Evolutionary conservation across 331 rosid species (phyloP), one percentile per base, ranked within the genome.

Genomic region (Erythrophleum ivorense): DNA sequence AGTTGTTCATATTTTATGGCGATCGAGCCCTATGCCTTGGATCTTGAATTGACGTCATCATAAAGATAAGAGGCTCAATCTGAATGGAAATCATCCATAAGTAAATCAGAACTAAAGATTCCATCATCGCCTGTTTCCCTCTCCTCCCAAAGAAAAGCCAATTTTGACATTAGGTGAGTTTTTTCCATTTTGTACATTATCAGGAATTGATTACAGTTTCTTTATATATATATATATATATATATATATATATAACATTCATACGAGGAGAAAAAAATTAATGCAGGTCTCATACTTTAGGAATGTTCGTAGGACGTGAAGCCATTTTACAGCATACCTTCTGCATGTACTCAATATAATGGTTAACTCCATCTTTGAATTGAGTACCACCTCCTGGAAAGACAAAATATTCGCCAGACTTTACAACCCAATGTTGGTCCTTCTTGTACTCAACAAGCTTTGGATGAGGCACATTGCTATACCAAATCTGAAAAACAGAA

Each of bases 371-470:
- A 7, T 94, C 93, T 89, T 95, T 95, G 83, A 95, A 95, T 89
- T 95, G 99, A 77, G 99, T 95, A 54, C 99, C 99, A 41, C 99
- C 98, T 15, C 99, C 99, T 13, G 99, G 98, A 84, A 95, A 95
- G 81, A 84, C 86, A 40, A 95, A 86, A 84, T 92, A 87, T 62
- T 93, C 88, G 0, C 92, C 97, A 1, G 93, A 89, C 76, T 91
- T 92, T 31, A 86, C 88, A 18, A 95, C 97, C 99, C 99, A 95
- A 65, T 89, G 87, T 50, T 95, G 98, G 67, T 89, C 94, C 88
- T 92, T 95, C 92, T 95, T 95, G 95, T 95, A 95, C 83, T 93
- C 97, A 46, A 93, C 98, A 18, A 95, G 91, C 92, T 95, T 95
- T n/a, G 94, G 86, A 76, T 93, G 88, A 75, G 99, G 99, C 18